Evolutionary conservation across 306 rosid species (phyloP).

Genomic region (Fragaria vesca): DNA sequence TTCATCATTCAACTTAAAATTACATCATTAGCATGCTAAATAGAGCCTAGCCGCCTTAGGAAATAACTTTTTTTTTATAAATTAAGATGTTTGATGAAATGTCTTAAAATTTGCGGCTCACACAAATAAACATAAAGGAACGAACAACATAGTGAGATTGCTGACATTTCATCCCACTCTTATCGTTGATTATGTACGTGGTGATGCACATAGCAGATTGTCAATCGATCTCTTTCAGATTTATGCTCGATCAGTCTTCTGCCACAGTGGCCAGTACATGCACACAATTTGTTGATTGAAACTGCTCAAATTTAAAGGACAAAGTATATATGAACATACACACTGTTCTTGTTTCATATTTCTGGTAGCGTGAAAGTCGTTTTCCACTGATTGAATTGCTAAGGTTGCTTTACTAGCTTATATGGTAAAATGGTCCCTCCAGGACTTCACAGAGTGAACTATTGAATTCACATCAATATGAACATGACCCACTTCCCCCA

Average conservation of each 20-base stretch:
- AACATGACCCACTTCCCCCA: neutral
- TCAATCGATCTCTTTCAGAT: neutral
- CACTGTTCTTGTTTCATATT: neutral
- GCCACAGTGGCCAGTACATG: neutral
- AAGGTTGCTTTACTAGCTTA: neutral
- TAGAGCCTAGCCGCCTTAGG: no score
- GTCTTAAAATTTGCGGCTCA: neutral
- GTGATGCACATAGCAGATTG: neutral
- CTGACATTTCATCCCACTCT: neutral
- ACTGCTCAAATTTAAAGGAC: neutral
- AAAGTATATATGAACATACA: neutral
- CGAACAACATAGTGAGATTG: neutral
- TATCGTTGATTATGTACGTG: neutral
- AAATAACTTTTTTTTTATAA: neutral
- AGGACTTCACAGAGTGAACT: neutral
- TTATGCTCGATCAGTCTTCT: neutral
- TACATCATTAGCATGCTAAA: no score
- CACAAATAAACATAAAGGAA: neutral
- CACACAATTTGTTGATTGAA: neutral
- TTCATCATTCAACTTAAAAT: no score
- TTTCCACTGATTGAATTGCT: neutral
- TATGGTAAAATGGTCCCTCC: neutral
- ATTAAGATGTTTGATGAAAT: neutral
- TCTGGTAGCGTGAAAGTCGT: neutral
- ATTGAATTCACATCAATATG: neutral